Evolutionary conservation across 2,329 filamentous ascomycete species (phyloP), one percentile per base, ranked within the genome.

Genomic region (Sarocladium kiliense): DNA sequence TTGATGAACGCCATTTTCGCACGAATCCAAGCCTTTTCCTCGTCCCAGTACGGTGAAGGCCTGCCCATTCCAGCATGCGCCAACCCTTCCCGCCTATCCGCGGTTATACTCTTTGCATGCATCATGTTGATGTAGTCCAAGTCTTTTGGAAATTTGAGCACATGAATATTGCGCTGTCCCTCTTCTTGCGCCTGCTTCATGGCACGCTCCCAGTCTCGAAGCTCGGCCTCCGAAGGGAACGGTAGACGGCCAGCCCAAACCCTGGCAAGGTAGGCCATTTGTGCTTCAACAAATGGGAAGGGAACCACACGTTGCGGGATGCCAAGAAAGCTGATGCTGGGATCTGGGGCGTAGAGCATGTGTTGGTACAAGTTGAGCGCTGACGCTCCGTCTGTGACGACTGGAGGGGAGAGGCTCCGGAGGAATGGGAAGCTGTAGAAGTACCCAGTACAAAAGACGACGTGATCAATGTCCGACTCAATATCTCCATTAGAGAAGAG

Each of bases 371-470:
- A 72, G 59, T 89, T 88, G 63, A 87, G 85, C 0, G 85, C 81
- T 50, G 82, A 75, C 45, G 74, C 75, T 2, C 88, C 88, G 44
- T 82, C 78, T 0, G 77, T 79, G 26, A 87, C 76, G 3, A 86
- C 64, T 0, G 77, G 68, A 0, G 84, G 65, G 1, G 61, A 44
- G 9, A 78, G 62, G 2, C 67, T 64, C 23, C 68, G 63, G 5
- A 85, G 63, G 63, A 95, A 96, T 0, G 91, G 90, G 55, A 87
- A 88, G 1, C 86, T 84, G 71, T 91, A 95, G 58, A 93, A 81
- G 65, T 94, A 96, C 0, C 91, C 91, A 0, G 91, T 96, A 66
- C 89, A 91, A 69, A 92, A 96, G 16, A 96, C 66, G 11, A 96
- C 73, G 0, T 81, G 78, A 63, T 96, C 91, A 50, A 96, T 71